These are phyloP conservation scores for Rubia tinctorum DNA, from an alignment of 305 asterid species.

Conservation along the genomic window DNA sequence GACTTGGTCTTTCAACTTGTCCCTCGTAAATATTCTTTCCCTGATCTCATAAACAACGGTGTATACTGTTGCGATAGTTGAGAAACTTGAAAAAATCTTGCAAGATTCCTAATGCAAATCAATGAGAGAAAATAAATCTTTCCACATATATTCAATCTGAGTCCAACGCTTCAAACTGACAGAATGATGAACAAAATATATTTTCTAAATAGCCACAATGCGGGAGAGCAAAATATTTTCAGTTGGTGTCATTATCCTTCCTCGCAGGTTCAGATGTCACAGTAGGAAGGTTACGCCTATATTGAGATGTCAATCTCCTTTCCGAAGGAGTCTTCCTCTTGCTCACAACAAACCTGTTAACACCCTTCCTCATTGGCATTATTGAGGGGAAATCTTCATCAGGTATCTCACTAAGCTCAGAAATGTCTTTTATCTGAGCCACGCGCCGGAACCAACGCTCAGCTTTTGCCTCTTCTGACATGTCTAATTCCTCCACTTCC, in stretches of 20 bases:
- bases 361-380: constrained; percentile 98
- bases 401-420: constrained; percentile 92
- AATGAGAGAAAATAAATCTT: too few relatives aligned
- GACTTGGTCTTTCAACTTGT: too few relatives aligned
- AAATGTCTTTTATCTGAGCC: constrained; percentile 90
- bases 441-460: constrained; percentile 96
- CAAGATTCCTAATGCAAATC: too few relatives aligned
- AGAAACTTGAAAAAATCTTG: too few relatives aligned
- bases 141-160: neutral
- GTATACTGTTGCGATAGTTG: too few relatives aligned
- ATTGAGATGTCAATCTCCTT: constrained; percentile 84
- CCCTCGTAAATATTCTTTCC: too few relatives aligned
- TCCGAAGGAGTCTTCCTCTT: constrained; percentile 94
- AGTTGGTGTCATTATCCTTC: constrained; percentile 36
- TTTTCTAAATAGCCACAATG: neutral
- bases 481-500: constrained; percentile 73
- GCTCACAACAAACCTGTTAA: constrained; percentile 91
- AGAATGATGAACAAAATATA: neutral
- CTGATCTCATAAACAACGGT: too few relatives aligned
- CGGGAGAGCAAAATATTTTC: neutral
- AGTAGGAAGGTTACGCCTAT: constrained; percentile 62
- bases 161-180: neutral
- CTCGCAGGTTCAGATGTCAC: constrained; percentile 51
- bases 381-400: constrained; percentile 96
- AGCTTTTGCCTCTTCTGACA: constrained; percentile 98